These are phyloP conservation scores for Tuber calosporum DNA, from an alignment of 495 filamentous ascomycete genomes.

Conservation along the genomic window DNA sequence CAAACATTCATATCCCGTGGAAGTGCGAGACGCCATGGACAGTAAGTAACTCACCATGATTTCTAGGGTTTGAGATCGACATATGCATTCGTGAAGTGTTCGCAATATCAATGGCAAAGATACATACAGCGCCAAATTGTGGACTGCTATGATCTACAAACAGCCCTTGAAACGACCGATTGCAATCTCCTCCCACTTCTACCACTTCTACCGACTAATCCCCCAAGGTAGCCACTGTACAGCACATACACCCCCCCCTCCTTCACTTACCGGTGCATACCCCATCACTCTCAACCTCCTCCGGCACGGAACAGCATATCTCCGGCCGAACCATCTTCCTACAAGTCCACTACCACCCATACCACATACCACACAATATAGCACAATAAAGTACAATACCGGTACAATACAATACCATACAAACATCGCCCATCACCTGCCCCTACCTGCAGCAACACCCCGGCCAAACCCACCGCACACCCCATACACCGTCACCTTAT, in stretches of 20 bases:
- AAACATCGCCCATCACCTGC: no score
- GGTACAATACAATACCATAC: no score
- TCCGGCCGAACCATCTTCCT: no score
- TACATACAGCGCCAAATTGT: background rate
- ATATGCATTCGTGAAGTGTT: background rate
- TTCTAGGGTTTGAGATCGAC: background rate
- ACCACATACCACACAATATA: no score
- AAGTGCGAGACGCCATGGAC: background rate
- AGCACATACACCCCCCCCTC: background rate
- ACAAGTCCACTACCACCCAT: background rate
- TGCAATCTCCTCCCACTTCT: no score
- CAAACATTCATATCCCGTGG: background rate
- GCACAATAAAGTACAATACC: no score
- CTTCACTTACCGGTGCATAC: no score
- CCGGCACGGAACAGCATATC: no score
- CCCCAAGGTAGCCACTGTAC: background rate
- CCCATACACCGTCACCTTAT: background rate
- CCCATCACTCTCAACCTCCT: background rate
- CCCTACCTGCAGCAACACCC: background rate
- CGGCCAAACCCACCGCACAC: background rate
- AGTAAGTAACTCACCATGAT: background rate
- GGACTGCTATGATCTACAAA: background rate
- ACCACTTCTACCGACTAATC: background rate
- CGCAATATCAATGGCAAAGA: background rate
- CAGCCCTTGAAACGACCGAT: background rate